Evolutionary conservation across 805 yeast genomes (phyloP).

Genomic region (Naumovozyma dairenensis): DNA sequence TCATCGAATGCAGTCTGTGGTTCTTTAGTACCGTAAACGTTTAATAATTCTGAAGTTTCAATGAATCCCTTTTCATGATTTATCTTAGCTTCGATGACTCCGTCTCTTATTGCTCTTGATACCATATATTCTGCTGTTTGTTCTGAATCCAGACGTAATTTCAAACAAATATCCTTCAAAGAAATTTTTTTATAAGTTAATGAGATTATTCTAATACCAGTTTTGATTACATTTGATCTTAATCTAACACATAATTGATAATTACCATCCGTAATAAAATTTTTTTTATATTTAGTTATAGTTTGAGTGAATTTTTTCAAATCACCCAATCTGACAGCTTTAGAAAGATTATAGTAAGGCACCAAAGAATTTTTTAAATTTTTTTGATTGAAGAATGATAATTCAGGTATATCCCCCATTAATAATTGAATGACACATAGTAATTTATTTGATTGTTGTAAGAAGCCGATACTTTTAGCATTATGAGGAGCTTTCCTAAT

Average conservation of each 20-base stretch:
- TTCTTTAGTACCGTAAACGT: constrained; percentile 75
- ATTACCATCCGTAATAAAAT: constrained; percentile 65
- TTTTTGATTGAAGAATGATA: constrained; percentile 65
- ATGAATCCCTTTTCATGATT: constrained; percentile 86
- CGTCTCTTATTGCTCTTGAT: constrained; percentile 93
- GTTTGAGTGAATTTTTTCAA: constrained; percentile 68
- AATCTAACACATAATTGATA: constrained; percentile 78
- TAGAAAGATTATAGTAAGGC: constrained; percentile 80
- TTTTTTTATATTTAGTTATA: constrained; percentile 49
- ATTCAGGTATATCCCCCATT: constrained; percentile 94
- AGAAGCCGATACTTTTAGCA: constrained; percentile 69
- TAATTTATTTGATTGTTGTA: constrained; percentile 83
- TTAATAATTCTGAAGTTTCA: constrained; percentile 79
- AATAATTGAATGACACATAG: constrained; percentile 81
- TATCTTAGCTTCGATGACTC: constrained; percentile 90
- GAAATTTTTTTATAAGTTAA: constrained; percentile 86
- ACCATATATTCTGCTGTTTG: constrained; percentile 95
- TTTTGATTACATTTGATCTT: constrained; percentile 94
- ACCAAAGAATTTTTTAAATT: constrained; percentile 48
- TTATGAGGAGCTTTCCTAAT: constrained; percentile 95
- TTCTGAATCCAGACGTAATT: constrained; percentile 85
- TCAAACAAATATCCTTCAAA: constrained; percentile 85
- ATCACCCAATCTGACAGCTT: constrained; percentile 90
- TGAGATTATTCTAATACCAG: constrained; percentile 91
- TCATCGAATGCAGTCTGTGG: constrained; percentile 88